Evolutionary conservation across 106 monocot species (phyloP).

Genomic region (Dactylorhiza incarnata): DNA sequence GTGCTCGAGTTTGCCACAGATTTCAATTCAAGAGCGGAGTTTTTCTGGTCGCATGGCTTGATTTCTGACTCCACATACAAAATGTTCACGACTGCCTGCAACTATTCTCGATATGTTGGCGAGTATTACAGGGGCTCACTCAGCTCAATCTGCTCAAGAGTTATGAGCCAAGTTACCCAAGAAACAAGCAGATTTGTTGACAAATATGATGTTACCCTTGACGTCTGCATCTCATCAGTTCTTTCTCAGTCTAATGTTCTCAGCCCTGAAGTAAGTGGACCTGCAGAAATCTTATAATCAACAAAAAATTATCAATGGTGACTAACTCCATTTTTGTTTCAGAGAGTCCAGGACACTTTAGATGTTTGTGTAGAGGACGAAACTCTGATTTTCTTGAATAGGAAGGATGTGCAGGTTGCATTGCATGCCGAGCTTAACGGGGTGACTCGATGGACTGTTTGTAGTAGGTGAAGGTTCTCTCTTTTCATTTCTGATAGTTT

Average conservation of each 20-base stretch:
- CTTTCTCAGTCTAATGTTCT: slow-evolving; percentile 69
- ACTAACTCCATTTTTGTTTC: slow-evolving; percentile 4
- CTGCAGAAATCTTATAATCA: not conserved
- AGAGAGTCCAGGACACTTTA: slow-evolving; percentile 59
- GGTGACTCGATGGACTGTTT: slow-evolving; percentile 69
- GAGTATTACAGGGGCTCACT: slow-evolving; percentile 87
- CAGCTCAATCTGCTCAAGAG: slow-evolving; percentile 54
- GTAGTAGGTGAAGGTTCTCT: slow-evolving; percentile 57
- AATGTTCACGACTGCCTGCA: slow-evolving; percentile 72
- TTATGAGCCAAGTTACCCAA: slow-evolving; percentile 79
- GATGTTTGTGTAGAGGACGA: slow-evolving; percentile 99
- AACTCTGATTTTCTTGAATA: slow-evolving; percentile 76
- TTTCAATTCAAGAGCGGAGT: slow-evolving; percentile 94
- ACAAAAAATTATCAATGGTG: not conserved
- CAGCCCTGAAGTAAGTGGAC: slow-evolving; percentile 55
- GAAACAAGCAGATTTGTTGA: slow-evolving; percentile 97
- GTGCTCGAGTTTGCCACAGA: slow-evolving; percentile 92
- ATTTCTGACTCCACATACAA: slow-evolving; percentile 84
- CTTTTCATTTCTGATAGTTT: not conserved
- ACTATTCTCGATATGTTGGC: slow-evolving; percentile 89
- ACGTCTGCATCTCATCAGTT: slow-evolving; percentile 91
- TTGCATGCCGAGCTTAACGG: slow-evolving; percentile 60
- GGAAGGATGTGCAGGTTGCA: slow-evolving; percentile 84
- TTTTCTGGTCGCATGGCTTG: slow-evolving; percentile 96
- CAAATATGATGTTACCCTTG: slow-evolving; percentile 97